Percentiles rank a stretch among this genome's conserved stretches.
phyloP scores from a whole-genome alignment of 805 yeast genomes.

The Candida anglica region DNA sequence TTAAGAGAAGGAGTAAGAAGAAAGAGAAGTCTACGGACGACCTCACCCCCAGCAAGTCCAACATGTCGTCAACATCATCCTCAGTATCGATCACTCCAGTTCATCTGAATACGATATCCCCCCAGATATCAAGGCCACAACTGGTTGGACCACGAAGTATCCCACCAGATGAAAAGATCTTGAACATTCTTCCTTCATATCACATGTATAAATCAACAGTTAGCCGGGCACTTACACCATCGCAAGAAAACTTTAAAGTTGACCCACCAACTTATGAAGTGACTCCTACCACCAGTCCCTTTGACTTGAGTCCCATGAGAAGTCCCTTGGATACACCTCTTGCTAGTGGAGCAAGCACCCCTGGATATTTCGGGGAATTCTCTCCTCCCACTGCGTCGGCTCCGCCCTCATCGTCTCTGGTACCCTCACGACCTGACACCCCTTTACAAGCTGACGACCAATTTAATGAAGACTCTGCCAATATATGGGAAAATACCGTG shows the following conservation, averaged over 20 bases:
- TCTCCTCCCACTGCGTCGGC: background rate
- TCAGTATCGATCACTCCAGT: too few relatives aligned
- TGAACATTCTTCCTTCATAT: conserved; percentile 40
- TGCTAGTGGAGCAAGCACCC: conserved; percentile 8
- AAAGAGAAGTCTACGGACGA: too few relatives aligned
- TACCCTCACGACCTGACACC: conserved; percentile 2
- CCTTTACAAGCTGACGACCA: conserved; percentile 1
- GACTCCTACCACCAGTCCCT: conserved; percentile 19
- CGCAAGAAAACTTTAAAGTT: conserved; percentile 34
- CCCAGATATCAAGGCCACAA: too few relatives aligned
- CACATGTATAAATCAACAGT: conserved; percentile 43
- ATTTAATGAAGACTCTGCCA: conserved; percentile 21
- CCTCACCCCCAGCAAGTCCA: too few relatives aligned
- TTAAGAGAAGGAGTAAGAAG: too few relatives aligned
- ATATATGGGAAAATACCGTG: conserved; percentile 38
- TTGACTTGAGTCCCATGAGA: conserved; percentile 4
- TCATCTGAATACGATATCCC: too few relatives aligned
- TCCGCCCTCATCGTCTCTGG: background rate
- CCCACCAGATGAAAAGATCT: conserved; percentile 15
- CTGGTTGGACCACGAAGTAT: too few relatives aligned
- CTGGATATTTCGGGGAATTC: conserved; percentile 9
- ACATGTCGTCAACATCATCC: too few relatives aligned
- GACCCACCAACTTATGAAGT: conserved; percentile 38
- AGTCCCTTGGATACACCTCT: conserved; percentile 12
- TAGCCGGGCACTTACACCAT: conserved; percentile 30